A percentile compares a stretch with the other conserved stretches of the same genome.
Evolutionary conservation across 352 stramenopile genomes (phyloP).

Genomic region (Vaucheria bursata): DNA sequence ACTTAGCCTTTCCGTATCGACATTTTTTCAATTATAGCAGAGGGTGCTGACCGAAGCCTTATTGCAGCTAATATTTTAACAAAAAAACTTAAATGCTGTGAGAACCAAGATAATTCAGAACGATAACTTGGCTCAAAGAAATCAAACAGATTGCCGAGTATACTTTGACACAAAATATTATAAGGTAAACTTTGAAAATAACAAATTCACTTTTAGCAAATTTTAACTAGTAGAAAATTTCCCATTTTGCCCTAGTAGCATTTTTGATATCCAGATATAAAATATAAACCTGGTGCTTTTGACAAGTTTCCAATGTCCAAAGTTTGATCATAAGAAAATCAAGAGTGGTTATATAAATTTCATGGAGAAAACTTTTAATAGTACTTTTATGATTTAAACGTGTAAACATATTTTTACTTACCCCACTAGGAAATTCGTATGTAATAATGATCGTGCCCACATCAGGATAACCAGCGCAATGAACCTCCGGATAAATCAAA

Average conservation of each 20-base stretch:
- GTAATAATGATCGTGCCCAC: conserved; percentile 25
- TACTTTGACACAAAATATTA: no score
- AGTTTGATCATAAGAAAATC: background rate
- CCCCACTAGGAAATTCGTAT: conserved; percentile 14
- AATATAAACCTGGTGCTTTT: background rate
- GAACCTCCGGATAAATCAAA: background rate
- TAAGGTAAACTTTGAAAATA: no score
- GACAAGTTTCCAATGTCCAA: background rate
- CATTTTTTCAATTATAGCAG: no score
- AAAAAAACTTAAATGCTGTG: no score
- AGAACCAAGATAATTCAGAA: no score
- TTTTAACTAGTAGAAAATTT: background rate
- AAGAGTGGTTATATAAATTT: no score
- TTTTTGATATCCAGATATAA: background rate
- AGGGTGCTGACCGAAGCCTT: no score
- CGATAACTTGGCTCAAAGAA: no score
- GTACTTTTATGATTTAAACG: background rate
- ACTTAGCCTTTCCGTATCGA: no score
- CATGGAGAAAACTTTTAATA: background rate
- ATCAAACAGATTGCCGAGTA: no score
- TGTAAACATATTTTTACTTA: background rate
- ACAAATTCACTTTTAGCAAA: no score
- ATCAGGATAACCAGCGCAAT: background rate
- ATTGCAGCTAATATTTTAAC: no score
- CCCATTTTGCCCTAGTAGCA: background rate